Base-by-base conservation (phyloP, 2,329 filamentous ascomycete species). In the Colletotrichum phormii region DNA sequence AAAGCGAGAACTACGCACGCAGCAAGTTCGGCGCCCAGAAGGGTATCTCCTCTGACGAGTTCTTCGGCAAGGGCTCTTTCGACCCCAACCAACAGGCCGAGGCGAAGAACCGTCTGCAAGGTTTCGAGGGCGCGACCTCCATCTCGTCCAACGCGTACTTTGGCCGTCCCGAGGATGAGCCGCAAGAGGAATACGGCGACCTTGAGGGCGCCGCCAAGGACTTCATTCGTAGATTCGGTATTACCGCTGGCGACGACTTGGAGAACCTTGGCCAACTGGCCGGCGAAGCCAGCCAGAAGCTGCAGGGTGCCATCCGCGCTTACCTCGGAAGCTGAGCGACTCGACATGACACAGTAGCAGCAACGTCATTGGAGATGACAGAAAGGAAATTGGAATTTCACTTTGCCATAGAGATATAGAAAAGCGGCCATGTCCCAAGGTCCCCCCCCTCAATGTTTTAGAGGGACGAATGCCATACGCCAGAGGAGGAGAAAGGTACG, bases 111-210 rank as follows among this genome's bases (percentile, higher is more conserved):
- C 91, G 97, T 53, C 89, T 99, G 66, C 92, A 95, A 85, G 94
- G 95, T 59, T 99, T 99, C 80, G 96, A 98, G 83, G 95, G 97
- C 57, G 95, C 97, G 12, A 92, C 92, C 1, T 86, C 95, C 76
- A 99, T 99, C 82, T 98, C 95, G 7, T 97, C 94, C 71, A 99
- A 98, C 82, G 95, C 95, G 67, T 99, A 98, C 88, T 99, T 99
- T 82, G 97, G 97, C 73, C 93, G 96, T 64, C 93, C 95, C 2
- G 97, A 99, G 80, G 93, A 95, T 29, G 94, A 97, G 77, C 85
- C 89, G 37, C 81, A 83, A 2, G 94, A 95, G 75, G 94, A 94
- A 55, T 98, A 98, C 76, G 95, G 95, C 59, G 95, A 98, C 79
- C 86, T 99, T 72, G 97, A 99, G 84, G 89, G 87, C n/a, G 95